Base-by-base conservation (phyloP, 345 rosid genomes). In the Turnera subulata region DNA sequence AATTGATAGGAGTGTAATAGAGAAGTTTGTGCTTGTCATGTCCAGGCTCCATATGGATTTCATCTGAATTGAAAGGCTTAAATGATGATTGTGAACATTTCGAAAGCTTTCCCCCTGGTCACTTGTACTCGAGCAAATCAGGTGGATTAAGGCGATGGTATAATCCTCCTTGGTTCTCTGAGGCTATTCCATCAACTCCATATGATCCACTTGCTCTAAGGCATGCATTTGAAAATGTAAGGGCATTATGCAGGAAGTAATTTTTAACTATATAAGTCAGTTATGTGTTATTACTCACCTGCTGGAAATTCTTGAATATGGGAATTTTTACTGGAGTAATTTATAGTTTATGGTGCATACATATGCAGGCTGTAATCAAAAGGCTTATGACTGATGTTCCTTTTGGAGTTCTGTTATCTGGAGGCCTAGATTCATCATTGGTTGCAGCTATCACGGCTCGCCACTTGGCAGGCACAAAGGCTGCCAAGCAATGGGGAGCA, bases 361-460 rank as follows among this genome's bases (percentile, higher is more conserved):
- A 33, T 46, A 1, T 72, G 20, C 58, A 92, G 98, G 97, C 97
- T 73, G 98, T 92, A 67, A 73, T 69, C 61, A 92, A 89, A 68
- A 83, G 98, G 78, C 73, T 92, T 40, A 89, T 92, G 98, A 84
- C 84, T 53, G 97, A 92, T 62, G 97, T 89, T 37, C 97, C 98
- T 13, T 89, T 89, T 4, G 97, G 95, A 62, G 98, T 92, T 57
- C 70, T 92, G 47, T 82, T 92, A 19, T 92, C 98, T 10, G 98
- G 98, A 25, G 98, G 98, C 12, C 80, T 92, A 39, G 98, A 92
- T 75, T 92, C 96, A 42, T 92, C 98, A 0, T 65, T 92, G 55
- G 98, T 92, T 45, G 95, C 98, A 23, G 66, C 98, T 2, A 73
- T 92, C 58, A 84, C 95, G 11, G 81, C 88, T 2, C 88, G 98